Percentiles rank a stretch among this genome's conserved stretches.
These are phyloP conservation scores for Prunus salicina DNA, from an alignment of 306 rosid species.

Conservation along the genomic window DNA sequence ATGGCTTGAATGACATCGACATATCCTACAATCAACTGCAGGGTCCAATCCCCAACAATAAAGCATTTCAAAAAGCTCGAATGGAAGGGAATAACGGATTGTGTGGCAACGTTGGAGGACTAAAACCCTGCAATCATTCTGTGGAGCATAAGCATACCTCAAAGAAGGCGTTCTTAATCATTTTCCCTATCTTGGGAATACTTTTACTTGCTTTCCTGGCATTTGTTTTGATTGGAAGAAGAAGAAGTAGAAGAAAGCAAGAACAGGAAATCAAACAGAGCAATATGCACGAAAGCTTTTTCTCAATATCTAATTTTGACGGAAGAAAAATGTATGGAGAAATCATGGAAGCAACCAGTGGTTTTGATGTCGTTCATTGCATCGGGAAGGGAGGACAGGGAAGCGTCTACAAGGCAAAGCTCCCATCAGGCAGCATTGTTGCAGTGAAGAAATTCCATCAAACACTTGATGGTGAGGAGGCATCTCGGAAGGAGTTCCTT, in stretches of 20 bases:
- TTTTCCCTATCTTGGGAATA: neutral
- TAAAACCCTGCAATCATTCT: constrained; percentile 3
- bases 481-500: neutral
- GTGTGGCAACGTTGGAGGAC: constrained; percentile 17
- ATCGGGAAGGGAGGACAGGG: constrained; percentile 26
- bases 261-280: neutral
- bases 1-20: too few species aligned
- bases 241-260: neutral
- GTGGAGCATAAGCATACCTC: neutral
- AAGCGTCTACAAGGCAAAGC: constrained; percentile 16
- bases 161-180: neutral
- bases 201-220: neutral
- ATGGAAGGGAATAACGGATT: constrained; percentile 1
- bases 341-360: constrained; percentile 15
- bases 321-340: constrained; percentile 11
- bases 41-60: too few species aligned
- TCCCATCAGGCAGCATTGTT: neutral
- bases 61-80: too few species aligned
- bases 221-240: neutral
- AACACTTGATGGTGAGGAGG: neutral
- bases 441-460: constrained; percentile 24
- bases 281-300: neutral
- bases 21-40: too few species aligned
- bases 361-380: constrained; percentile 18
- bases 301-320: neutral